These are phyloP conservation scores for Oryza officinalis DNA, from an alignment of 176 grass and related monocot genomes.

Conservation along the genomic window DNA sequence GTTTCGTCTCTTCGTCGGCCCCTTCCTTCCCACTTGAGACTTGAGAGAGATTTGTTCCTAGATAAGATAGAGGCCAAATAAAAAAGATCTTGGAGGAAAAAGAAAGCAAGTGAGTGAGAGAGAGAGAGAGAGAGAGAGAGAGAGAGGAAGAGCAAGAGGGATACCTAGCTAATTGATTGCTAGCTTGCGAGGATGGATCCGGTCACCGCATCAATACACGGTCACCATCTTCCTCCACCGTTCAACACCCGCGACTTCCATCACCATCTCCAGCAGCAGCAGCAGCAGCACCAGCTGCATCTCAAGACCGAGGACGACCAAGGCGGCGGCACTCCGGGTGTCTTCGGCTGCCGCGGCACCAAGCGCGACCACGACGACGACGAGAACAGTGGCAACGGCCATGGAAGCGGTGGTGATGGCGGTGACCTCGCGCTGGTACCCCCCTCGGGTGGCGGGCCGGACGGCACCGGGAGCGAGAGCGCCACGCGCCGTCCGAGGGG, in stretches of 20 bases:
- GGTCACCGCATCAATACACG: slow-evolving; percentile 50
- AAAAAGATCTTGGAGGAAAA: slow-evolving; percentile 51
- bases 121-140: slow-evolving; percentile 6
- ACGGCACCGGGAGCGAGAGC: slow-evolving; percentile 53
- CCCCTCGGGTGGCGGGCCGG: slow-evolving; percentile 33
- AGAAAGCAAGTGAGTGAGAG: slow-evolving; percentile 26
- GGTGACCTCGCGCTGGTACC: slow-evolving; percentile 40
- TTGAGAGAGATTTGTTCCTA: slow-evolving; percentile 41
- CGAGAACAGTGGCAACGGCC: slow-evolving; percentile 47
- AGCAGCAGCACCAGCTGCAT: slow-evolving; percentile 55
- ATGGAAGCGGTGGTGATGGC: slow-evolving; percentile 37
- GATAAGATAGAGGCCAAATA: slow-evolving; percentile 43
- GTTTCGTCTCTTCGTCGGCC: slow-evolving; percentile 30
- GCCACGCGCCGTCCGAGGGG: slow-evolving; percentile 56
- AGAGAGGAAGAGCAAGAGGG: neutral
- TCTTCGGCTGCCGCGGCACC: slow-evolving; percentile 31
- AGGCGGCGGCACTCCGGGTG: slow-evolving; percentile 33
- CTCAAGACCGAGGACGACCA: slow-evolving; percentile 76
- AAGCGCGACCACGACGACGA: slow-evolving; percentile 54
- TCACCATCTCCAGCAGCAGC: slow-evolving; percentile 65
- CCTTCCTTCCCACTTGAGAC: slow-evolving; percentile 29
- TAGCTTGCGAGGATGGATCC: slow-evolving; percentile 59
- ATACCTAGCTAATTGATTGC: slow-evolving; percentile 27
- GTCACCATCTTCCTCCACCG: slow-evolving; percentile 82
- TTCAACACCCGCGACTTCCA: slow-evolving; percentile 91